Base-by-base conservation (phyloP, 2,329 filamentous ascomycete genomes). In the Fusarium vanettenii region DNA sequence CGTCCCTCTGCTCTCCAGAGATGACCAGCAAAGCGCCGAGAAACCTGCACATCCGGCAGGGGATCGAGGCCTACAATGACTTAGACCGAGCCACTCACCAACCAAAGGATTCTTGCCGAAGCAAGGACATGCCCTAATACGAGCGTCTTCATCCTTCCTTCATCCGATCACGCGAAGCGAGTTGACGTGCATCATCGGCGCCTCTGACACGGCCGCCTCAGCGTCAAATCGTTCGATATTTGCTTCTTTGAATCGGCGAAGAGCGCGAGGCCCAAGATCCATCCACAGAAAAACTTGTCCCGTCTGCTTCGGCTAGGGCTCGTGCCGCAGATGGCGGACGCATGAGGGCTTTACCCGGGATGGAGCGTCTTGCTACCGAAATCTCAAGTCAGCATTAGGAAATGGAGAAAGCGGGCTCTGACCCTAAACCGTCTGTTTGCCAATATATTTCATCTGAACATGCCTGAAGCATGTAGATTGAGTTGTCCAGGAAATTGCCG, bases 101-200 rank as follows among this genome's bases (percentile, higher is more conserved):
- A 6, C 6, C 25, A 43, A 33, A 50, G 50, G 41, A 64, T 59
- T 67, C 27, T 41, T 67, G 64, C 41, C 20, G 55, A 50, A 14
- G 25, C 64, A 66, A 37, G 64, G 68, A 67, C 33, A 63, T 25
- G 39, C 50, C 27, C 33, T 16, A 41, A 48, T 56, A 57, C 20
- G 25, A 31, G n/a, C 56, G 57, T 50, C 69, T 63, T 52, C 56
- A 37, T 35, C 52, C 69, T 63, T 39, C 56, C 69, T 63, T 52
- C 56, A 37, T 39, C 56, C 25, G 41, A 29, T 37, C 45, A 63
- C 55, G 37, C 55, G 55, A 66, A 55, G 62, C 27, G 43, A 66
- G 56, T 50, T 67, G 56, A 63, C 43, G 57, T 61, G 70, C 71
- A 74, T 65, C 63, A 66, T 71, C 60, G 65, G 56, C 60, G 57